phyloP scores from a whole-genome alignment of 495 filamentous ascomycete genomes.

The Hamigera avellanea region DNA sequence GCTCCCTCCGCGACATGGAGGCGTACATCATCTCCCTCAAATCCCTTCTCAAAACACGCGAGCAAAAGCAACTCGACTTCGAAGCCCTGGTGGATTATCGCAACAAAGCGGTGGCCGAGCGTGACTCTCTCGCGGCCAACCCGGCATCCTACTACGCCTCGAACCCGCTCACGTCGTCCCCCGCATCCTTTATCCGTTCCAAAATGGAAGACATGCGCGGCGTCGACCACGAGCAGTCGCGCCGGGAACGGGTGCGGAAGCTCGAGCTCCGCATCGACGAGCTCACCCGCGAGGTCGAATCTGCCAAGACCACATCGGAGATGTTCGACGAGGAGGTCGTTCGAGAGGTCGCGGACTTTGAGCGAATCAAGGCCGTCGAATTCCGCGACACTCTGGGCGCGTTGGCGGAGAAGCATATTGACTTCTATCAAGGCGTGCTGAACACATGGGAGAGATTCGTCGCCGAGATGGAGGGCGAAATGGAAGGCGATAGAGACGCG shows the following conservation, averaged over 20 bases:
- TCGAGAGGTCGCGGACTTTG: constrained; percentile 84
- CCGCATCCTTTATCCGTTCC: constrained; percentile 80
- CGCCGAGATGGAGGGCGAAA: constrained; percentile 68
- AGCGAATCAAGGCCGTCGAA: constrained; percentile 88
- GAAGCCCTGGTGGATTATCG: constrained; percentile 94
- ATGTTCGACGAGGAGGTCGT: constrained; percentile 92
- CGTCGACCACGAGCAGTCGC: constrained; percentile 88
- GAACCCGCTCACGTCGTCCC: constrained; percentile 48
- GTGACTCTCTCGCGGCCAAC: constrained; percentile 63
- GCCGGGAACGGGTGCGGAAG: constrained; percentile 75
- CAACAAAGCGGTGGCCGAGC: constrained; percentile 76
- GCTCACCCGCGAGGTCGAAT: constrained; percentile 77
- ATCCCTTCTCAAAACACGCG: constrained; percentile 77
- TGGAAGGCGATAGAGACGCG: constrained; percentile 4
- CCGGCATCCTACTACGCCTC: constrained; percentile 48
- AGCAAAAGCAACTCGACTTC: constrained; percentile 96
- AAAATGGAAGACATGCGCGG: constrained; percentile 97
- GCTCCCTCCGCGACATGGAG: constrained; percentile 84
- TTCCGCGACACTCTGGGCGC: constrained; percentile 77
- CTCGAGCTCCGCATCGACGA: constrained; percentile 86
- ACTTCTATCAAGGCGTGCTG: constrained; percentile 70
- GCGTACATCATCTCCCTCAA: constrained; percentile 79
- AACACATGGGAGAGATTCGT: constrained; percentile 87
- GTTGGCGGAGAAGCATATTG: constrained; percentile 74
- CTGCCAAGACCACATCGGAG: constrained; percentile 69